Evolutionary conservation across 108 stramenopile species (phyloP).

Genomic region (Mediolabrus comicus): DNA sequence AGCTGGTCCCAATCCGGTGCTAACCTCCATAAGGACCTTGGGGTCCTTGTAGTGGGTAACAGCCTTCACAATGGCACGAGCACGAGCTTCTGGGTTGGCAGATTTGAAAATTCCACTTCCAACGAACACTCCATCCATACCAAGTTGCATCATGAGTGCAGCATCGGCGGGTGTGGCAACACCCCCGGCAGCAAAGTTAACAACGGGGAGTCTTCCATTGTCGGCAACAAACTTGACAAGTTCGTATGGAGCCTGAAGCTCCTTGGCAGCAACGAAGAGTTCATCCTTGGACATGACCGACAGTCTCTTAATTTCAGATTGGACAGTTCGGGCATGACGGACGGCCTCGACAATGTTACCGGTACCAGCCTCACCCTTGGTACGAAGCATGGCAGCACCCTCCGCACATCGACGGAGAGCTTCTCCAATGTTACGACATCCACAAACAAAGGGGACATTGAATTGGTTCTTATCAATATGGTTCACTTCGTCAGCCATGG

Average conservation of each 20-base stretch:
- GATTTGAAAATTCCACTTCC: constrained; percentile 98
- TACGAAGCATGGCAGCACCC: constrained; percentile 98
- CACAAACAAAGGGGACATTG: constrained; percentile 98
- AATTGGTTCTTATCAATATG: constrained; percentile 98
- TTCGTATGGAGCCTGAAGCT: constrained; percentile 92
- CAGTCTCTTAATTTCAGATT: constrained; percentile 84
- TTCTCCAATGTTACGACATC: constrained; percentile 98
- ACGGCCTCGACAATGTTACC: constrained; percentile 99
- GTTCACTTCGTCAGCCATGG: constrained; percentile 99
- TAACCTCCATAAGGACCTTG: constrained; percentile 94
- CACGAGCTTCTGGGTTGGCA: constrained; percentile 91
- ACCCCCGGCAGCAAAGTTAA: constrained; percentile 99
- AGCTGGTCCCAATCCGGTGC: constrained; percentile 94
- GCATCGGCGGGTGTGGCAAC: constrained; percentile 99
- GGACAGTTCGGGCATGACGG: constrained; percentile 93
- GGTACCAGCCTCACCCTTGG: constrained; percentile 99
- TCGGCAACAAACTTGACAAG: constrained; percentile 91
- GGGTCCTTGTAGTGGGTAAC: constrained; percentile 97
- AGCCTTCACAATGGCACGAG: constrained; percentile 95
- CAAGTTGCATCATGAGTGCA: constrained; percentile 99
- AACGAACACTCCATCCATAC: constrained; percentile 99
- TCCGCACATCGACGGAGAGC: constrained; percentile 96
- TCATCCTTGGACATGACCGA: constrained; percentile 93
- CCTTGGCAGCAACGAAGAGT: constrained; percentile 96
- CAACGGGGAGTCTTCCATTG: constrained; percentile 94